phyloP scores from a whole-genome alignment of 1,284 basidiomycete species.

The Trametes versicolor region DNA sequence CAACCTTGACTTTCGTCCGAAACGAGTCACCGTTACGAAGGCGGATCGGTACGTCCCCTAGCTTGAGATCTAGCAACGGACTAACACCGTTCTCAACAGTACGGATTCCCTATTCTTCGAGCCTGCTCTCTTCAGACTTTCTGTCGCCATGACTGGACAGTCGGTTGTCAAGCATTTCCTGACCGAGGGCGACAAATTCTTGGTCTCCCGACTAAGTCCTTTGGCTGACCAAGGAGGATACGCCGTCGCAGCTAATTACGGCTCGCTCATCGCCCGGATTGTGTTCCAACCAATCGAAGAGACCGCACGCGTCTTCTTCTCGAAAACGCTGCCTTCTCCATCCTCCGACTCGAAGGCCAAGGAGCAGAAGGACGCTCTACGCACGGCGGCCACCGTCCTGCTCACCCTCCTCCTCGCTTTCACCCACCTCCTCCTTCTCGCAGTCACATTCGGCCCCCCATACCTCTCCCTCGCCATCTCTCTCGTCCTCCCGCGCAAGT shows the following conservation, averaged over 20 bases:
- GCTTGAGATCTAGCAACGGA: neutral
- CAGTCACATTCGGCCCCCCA: slow-evolving; percentile 78
- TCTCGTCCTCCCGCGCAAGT: slow-evolving; percentile 77
- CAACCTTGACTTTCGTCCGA: slow-evolving; percentile 35
- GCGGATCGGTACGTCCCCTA: slow-evolving; percentile 44
- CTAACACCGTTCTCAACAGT: slow-evolving; percentile 24
- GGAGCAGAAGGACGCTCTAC: slow-evolving; percentile 33
- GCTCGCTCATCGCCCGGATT: slow-evolving; percentile 90
- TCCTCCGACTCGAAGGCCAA: neutral
- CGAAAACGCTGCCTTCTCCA: slow-evolving; percentile 61
- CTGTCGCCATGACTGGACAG: slow-evolving; percentile 85
- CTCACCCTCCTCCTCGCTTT: slow-evolving; percentile 66
- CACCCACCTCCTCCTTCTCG: slow-evolving; percentile 77
- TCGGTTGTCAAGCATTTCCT: slow-evolving; percentile 93
- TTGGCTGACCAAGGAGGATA: slow-evolving; percentile 92
- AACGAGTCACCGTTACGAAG: slow-evolving; percentile 34
- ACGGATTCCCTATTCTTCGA: slow-evolving; percentile 56
- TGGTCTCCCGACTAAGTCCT: slow-evolving; percentile 85
- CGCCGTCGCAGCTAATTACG: slow-evolving; percentile 94
- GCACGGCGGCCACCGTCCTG: slow-evolving; percentile 49
- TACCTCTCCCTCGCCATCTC: slow-evolving; percentile 77
- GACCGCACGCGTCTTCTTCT: slow-evolving; percentile 88
- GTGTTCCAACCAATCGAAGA: slow-evolving; percentile 95
- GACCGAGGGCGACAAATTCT: slow-evolving; percentile 95
- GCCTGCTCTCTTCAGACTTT: slow-evolving; percentile 61